Conservation (phyloP, 768 basidiomycete species). For the Lentinula detonsa region DNA sequence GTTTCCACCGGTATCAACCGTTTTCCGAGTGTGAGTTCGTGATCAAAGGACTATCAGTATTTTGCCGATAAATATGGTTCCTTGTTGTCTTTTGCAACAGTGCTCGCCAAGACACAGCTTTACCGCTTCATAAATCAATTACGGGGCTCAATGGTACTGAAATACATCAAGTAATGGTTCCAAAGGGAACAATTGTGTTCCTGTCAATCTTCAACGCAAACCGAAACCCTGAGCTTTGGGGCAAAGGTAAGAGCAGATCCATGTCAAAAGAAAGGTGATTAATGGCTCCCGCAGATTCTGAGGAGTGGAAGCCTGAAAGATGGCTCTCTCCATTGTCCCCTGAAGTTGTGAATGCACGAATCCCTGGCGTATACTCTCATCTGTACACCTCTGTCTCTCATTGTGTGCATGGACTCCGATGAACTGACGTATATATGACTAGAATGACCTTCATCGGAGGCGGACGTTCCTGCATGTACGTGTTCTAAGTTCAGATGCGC, state of each 20-base stretch:
- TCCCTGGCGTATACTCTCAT: slow-evolving; percentile 31
- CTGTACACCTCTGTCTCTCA: slow-evolving; percentile 16
- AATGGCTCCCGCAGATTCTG: slow-evolving; percentile 20
- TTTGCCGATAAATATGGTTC: background rate
- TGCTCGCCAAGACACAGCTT: slow-evolving; percentile 21
- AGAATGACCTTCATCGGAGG: slow-evolving; percentile 44
- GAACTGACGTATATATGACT: background rate
- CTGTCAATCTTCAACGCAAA: slow-evolving; percentile 26
- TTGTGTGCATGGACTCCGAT: background rate
- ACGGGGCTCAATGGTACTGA: slow-evolving; percentile 20
- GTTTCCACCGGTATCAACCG: slow-evolving; percentile 19
- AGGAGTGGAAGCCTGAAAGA: slow-evolving; percentile 40
- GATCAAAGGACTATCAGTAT: no score
- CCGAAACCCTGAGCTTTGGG: slow-evolving; percentile 31
- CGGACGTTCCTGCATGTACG: slow-evolving; percentile 32
- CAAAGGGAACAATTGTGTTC: slow-evolving; percentile 20
- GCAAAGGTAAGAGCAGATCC: slow-evolving; percentile 8
- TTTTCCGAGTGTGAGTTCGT: slow-evolving; percentile 19
- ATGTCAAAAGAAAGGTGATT: no score
- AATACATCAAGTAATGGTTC: slow-evolving; percentile 18
- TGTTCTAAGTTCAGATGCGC: no score
- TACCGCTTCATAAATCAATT: slow-evolving; percentile 31
- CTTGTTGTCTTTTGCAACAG: slow-evolving; percentile 13
- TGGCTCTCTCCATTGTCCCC: slow-evolving; percentile 32
- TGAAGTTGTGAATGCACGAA: slow-evolving; percentile 21